Conservation (phyloP, 2,329 filamentous ascomycete species). For the Diaporthe velutina region DNA sequence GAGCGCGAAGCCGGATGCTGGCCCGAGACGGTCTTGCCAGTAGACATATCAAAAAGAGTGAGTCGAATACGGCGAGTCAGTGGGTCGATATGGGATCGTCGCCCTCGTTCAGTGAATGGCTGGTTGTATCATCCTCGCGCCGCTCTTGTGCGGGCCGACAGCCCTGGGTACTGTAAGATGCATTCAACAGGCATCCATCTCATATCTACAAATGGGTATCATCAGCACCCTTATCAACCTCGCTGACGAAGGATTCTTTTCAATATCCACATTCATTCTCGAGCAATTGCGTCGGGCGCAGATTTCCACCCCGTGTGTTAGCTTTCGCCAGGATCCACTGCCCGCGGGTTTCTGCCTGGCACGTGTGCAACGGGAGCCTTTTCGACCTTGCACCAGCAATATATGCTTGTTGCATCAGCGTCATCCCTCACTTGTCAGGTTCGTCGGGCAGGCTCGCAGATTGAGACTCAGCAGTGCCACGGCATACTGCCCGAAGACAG, state of each 20-base stretch:
- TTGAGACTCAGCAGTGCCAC: neutral
- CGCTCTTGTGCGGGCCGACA: constrained; percentile 7
- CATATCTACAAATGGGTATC: neutral
- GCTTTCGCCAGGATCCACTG: neutral
- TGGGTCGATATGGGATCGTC: neutral
- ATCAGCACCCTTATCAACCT: neutral
- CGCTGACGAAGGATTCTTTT: neutral
- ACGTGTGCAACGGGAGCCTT: neutral
- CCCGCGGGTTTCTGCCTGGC: neutral
- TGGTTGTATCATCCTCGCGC: neutral
- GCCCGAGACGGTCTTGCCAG: neutral
- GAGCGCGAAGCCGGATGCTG: constrained; percentile 12
- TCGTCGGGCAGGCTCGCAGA: neutral
- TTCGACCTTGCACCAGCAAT: neutral
- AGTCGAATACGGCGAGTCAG: neutral
- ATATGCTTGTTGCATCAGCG: neutral
- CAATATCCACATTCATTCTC: neutral
- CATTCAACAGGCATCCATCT: neutral
- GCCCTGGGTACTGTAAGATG: neutral
- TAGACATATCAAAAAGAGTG: neutral
- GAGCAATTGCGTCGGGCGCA: neutral
- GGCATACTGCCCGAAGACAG: neutral
- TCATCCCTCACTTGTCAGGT: neutral
- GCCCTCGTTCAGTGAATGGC: neutral
- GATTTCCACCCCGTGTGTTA: neutral